Evolutionary conservation across 139 green algal species (phyloP).

Genomic region (Micractinium sp.): DNA sequence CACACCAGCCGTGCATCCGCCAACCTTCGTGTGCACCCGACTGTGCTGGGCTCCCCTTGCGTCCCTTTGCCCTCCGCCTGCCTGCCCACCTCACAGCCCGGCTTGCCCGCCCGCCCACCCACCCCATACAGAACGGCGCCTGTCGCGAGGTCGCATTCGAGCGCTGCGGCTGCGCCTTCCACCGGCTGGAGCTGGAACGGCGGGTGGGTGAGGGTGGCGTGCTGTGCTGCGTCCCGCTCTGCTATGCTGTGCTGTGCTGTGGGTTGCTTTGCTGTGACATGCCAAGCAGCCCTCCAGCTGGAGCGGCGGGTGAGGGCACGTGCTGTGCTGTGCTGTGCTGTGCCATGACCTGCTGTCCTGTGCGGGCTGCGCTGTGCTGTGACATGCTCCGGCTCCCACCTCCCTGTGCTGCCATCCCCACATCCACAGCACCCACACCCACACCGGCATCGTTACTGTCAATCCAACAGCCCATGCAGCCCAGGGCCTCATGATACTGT

Average conservation of each 20-base stretch:
- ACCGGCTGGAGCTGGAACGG: constrained; percentile 37
- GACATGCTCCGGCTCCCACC: no score
- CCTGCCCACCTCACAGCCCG: background rate
- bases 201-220: background rate
- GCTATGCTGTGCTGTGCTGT: background rate
- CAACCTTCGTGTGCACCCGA: background rate
- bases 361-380: background rate
- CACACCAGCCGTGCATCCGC: background rate
- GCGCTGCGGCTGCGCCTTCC: constrained; percentile 49
- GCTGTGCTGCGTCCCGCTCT: background rate
- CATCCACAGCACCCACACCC: no score
- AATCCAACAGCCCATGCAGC: no score
- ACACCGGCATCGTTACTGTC: no score
- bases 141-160: background rate
- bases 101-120: background rate
- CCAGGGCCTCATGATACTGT: no score
- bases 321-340: background rate
- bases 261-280: background rate
- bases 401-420: no score
- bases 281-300: no score
- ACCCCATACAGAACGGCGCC: constrained; percentile 5
- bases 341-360: no score
- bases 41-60: background rate
- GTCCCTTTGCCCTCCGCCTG: background rate
- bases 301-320: background rate